Evolutionary conservation across 768 basidiomycete genomes (phyloP).

Genomic region (Xanthoconium stramineum): DNA sequence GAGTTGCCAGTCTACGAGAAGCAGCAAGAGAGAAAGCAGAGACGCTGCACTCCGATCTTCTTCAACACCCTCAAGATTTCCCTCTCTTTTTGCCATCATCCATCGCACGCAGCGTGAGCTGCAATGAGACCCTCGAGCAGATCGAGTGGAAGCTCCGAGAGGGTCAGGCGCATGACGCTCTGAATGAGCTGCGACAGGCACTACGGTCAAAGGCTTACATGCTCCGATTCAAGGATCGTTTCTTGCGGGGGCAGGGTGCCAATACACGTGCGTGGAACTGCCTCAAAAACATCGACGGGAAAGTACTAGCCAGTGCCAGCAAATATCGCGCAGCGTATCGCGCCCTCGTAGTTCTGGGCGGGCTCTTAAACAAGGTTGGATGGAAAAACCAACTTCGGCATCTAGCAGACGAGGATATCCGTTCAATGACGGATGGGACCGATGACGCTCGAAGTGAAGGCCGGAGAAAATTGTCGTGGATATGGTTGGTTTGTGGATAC

Average conservation of each 20-base stretch:
- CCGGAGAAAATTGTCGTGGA: background rate
- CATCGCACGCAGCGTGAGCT: background rate
- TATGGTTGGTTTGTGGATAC: background rate
- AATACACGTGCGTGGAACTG: background rate
- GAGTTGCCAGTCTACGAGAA: background rate
- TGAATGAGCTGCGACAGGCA: background rate
- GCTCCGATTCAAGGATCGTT: background rate
- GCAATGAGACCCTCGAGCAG: background rate
- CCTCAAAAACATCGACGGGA: background rate
- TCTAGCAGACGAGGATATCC: background rate
- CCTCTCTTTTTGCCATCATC: background rate
- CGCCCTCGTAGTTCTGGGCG: background rate
- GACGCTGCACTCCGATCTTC: background rate
- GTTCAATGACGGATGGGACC: background rate
- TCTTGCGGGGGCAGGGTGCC: background rate
- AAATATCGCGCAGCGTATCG: background rate
- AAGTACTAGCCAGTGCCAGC: background rate
- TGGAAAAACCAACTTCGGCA: background rate
- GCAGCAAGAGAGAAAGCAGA: background rate
- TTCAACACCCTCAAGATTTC: background rate
- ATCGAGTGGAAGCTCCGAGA: background rate
- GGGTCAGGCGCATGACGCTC: background rate
- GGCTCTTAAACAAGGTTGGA: background rate
- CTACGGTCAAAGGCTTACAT: background rate
- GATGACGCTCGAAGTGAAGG: background rate